Percentiles rank a stretch among this genome's conserved stretches.
Evolutionary conservation across 805 yeast species (phyloP).

Genomic region (Barnettozyma vustinii): DNA sequence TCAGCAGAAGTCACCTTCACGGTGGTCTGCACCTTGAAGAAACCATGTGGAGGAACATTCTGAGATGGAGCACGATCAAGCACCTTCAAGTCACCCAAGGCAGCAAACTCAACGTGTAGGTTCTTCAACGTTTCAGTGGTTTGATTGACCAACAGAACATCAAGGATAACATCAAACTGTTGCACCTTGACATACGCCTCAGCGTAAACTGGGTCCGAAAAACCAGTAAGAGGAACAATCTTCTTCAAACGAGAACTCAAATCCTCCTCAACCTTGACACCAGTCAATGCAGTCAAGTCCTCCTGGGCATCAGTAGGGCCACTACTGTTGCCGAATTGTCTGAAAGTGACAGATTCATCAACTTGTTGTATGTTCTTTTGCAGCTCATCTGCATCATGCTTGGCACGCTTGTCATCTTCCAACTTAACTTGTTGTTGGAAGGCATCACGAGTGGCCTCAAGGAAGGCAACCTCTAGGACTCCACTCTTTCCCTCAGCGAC

Average conservation of each 20-base stretch:
- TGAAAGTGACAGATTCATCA: constrained; percentile 72
- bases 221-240: constrained; percentile 94
- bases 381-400: constrained; percentile 48
- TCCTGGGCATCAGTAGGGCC: constrained; percentile 42
- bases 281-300: constrained; percentile 54
- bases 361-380: constrained; percentile 66
- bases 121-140: constrained; percentile 88
- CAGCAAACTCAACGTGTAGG: constrained; percentile 89
- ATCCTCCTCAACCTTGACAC: constrained; percentile 47
- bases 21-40: constrained; percentile 83
- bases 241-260: constrained; percentile 77
- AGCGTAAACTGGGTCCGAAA: constrained; percentile 95
- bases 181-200: constrained; percentile 96
- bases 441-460: constrained; percentile 84
- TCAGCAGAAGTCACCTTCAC: constrained; percentile 95
- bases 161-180: constrained; percentile 92
- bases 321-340: constrained; percentile 60
- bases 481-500: constrained; percentile 58
- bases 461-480: constrained; percentile 58
- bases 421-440: constrained; percentile 63
- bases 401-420: constrained; percentile 54
- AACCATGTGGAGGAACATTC: constrained; percentile 96
- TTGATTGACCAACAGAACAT: constrained; percentile 91
- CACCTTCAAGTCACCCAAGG: constrained; percentile 92
- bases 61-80: constrained; percentile 86